These are phyloP conservation scores for Gynostemma pentaphyllum DNA, from an alignment of 306 rosid species.

Conservation along the genomic window DNA sequence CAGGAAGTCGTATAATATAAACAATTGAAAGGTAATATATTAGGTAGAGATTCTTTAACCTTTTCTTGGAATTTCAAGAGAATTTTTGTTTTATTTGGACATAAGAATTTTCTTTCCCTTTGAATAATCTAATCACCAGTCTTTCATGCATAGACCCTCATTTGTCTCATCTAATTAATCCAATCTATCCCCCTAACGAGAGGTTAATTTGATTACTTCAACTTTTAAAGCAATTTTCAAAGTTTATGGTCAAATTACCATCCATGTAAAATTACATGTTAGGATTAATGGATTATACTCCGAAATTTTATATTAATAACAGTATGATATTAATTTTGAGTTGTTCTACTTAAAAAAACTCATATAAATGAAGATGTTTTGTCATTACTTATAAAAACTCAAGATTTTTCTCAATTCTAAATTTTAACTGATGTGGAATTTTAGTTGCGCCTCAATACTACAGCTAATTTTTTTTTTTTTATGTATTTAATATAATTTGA, in stretches of 20 bases:
- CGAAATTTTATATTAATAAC: too few relatives aligned
- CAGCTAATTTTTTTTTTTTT: too few relatives aligned
- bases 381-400: too few relatives aligned
- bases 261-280: too few relatives aligned
- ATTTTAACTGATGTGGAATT: too few relatives aligned
- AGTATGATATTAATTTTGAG: too few relatives aligned
- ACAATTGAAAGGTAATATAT: conserved; percentile 19
- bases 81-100: conserved; percentile 34
- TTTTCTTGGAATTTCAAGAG: conserved; percentile 31
- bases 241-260: neutral
- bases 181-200: neutral
- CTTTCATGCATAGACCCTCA: neutral
- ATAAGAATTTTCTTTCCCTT: neutral
- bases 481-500: too few relatives aligned
- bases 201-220: neutral
- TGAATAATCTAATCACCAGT: neutral
- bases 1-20: conserved; percentile 19
- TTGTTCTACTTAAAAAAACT: too few relatives aligned
- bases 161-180: neutral
- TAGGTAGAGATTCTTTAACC: conserved; percentile 46
- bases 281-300: too few relatives aligned
- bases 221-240: neutral
- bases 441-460: too few relatives aligned
- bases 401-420: too few relatives aligned
- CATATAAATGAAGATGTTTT: too few relatives aligned